These are phyloP conservation scores for Plenodomus biglobosus DNA, from an alignment of 2,329 filamentous ascomycete species.

Conservation along the genomic window DNA sequence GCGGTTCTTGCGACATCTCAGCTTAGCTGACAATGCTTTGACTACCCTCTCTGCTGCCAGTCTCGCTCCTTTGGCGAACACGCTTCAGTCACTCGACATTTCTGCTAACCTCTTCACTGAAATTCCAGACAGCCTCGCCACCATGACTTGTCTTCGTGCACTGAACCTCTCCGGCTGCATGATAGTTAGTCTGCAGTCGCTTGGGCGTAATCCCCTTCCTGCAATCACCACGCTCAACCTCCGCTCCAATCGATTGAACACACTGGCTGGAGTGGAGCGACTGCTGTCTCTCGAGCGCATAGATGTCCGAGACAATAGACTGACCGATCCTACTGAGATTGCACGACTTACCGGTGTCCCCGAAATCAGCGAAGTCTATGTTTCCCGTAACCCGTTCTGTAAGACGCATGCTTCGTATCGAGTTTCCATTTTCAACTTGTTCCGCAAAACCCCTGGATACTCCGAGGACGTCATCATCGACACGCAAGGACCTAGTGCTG, in stretches of 20 bases:
- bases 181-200: conserved; percentile 90
- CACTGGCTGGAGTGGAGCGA: conserved; percentile 86
- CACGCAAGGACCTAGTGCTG: conserved; percentile 76
- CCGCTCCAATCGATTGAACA: conserved; percentile 81
- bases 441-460: conserved; percentile 85
- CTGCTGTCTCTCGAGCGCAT: conserved; percentile 85
- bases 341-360: conserved; percentile 88
- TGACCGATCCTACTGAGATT: conserved; percentile 89
- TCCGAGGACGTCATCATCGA: conserved; percentile 90
- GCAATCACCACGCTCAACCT: conserved; percentile 93
- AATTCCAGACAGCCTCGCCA: conserved; percentile 86
- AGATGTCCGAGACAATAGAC: conserved; percentile 84
- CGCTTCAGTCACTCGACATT: conserved; percentile 86
- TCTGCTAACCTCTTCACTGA: conserved; percentile 93
- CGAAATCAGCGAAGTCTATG: conserved; percentile 89
- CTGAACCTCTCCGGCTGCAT: conserved; percentile 95
- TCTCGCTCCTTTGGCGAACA: conserved; percentile 80
- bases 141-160: conserved; percentile 82
- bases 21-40: conserved; percentile 86
- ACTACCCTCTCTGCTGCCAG: conserved; percentile 76
- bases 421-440: conserved; percentile 92
- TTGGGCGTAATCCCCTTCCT: conserved; percentile 81
- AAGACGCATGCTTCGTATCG: conserved; percentile 84
- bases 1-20: conserved; percentile 90
- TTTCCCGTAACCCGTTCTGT: conserved; percentile 88